Conservation (phyloP, 345 rosid genomes). For the Arabidopsis thaliana region TAIR10.1 NC_003076.8:2663501-2664000, state of each 20-base stretch:
- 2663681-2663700: constrained; percentile 23
- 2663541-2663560: constrained; percentile 8
- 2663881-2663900: constrained; percentile 33
- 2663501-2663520: constrained; percentile 46
- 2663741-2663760: constrained; percentile 31
- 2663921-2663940: not conserved
- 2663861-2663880: constrained; percentile 91
- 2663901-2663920: constrained; percentile 22
- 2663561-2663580: constrained; percentile 12
- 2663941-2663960: not conserved
- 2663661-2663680: constrained; percentile 41
- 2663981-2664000: constrained; percentile 94
- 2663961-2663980: constrained; percentile 73
- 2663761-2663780: constrained; percentile 75
- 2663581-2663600: constrained; percentile 19
- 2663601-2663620: constrained; percentile 41
- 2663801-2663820: constrained; percentile 90
- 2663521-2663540: constrained; percentile 2
- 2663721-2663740: constrained; percentile 29
- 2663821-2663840: constrained; percentile 90
- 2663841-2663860: constrained; percentile 68
- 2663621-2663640: constrained; percentile 12
- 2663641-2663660: constrained; percentile 47
- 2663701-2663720: constrained; percentile 41
- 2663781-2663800: constrained; percentile 81